Evolutionary conservation across 257 asterid genomes (phyloP), one percentile per base, ranked within the genome.

Genomic region (Solanum pimpinellifolium): DNA sequence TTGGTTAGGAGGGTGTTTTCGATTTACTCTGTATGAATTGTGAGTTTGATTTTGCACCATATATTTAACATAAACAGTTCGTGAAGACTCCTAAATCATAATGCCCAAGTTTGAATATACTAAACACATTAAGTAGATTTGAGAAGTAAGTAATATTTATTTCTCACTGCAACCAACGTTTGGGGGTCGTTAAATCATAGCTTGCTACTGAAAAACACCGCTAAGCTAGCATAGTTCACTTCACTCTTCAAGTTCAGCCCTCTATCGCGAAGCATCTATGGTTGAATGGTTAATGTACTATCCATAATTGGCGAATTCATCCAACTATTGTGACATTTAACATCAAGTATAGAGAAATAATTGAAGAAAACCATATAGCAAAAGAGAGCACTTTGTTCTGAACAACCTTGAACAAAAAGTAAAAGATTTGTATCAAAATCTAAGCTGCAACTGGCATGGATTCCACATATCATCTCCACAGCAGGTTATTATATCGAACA

Each of bases 401-500:
- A 80, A 46, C 29, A 47, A 80, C 5, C 42, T 80, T 10, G n/a
- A 44, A 77, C 46, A 42, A 29, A 7, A 13, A 14, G 62, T 42
- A 77, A 18, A 77, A 44, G 39, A 77, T 77, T 29, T 29, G 27
- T 29, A 47, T 47, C 68, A 80, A 60, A 80, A 47, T 31, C 85
- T 25, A 27, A 33, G 66, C 66, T 78, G 66, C 66, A 46, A 78
- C 42, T 2, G 66, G 29, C 31, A 49, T 4, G 39, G 18, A 81
- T 31, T 16, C 85, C 85, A 81, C 4, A 16, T 49, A 49, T 47
- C 69, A 16, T 81, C 85, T 49, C 69, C 20, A 18, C 9, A 29
- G 21, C 69, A 20, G 68, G 69, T 92, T 93, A 95, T 9, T 97
- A 90, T 83, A 97, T 85, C 66, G 98, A 93, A 37, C 93, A 93